Evolutionary conservation across 2,329 filamentous ascomycete genomes (phyloP), one percentile per base, ranked within the genome.

Genomic region (Pyrenochaeta sp.): DNA sequence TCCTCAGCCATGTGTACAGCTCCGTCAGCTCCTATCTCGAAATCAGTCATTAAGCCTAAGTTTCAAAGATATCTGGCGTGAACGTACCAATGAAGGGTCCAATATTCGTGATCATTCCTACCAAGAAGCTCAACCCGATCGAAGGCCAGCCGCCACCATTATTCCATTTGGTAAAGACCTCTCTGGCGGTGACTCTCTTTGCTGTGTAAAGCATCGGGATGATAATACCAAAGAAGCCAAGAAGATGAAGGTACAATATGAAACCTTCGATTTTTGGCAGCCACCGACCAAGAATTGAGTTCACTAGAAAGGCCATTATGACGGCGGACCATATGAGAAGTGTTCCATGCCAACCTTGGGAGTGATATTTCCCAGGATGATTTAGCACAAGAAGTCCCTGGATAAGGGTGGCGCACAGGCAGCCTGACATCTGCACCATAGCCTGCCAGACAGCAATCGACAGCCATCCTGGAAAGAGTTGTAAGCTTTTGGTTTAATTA

Each of bases 191-290:
- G 7, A 66, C 67, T n/a, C 72, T 71, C 1, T 77, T 73, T 0
- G 75, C 74, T 55, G 78, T 68, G 0, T 74, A 71, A 58, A 75
- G 74, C 6, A 82, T 64, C 1, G 77, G 71, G n/a, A 81, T 76
- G 12, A 83, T 61, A 44, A 82, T 75, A 3, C 74, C 79, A 49
- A 82, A 78, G 53, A 82, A 78, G 2, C 80, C 81, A 10, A 77
- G 53, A 21, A 82, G 66, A 49, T 83, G 81, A 4, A 83, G 49
- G 14, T 79, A 64, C 3, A 81, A 64, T 27, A 81, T 66, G 6
- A 77, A 49, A 2, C 76, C 75, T 57, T 84, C 81, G 37, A 81
- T 65, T 7, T 73, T 61, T 1, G 80, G 79, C 2, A 75, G 53
- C 10, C 69, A 71, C 4, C 32, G 32, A 14, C 32, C 32, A 35